Base-by-base conservation (phyloP, 768 basidiomycete genomes). In the Imleria badia region DNA sequence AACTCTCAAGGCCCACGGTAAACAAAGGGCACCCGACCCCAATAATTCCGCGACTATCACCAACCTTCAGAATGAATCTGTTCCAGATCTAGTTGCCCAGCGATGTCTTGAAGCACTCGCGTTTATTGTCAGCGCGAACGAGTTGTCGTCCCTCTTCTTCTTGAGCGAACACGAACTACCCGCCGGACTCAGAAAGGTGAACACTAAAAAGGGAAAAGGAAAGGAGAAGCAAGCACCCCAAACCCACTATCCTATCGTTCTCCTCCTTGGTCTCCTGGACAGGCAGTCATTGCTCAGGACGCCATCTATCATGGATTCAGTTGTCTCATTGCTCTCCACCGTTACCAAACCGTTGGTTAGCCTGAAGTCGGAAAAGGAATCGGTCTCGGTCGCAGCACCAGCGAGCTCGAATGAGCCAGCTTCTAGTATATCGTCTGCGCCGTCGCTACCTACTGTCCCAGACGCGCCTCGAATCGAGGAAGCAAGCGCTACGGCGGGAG, bases 91-190 rank as follows among this genome's bases (percentile, higher is more conserved):
- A 40, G 87, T 98, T 51, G 93, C 93, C 14, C 94, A 98, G 67
- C 87, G 96, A 29, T 96, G 93, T 62, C 80, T 99, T 15, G 97
- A 99, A 66, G 91, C 90, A 3, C 75, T 99, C 64, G 85, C 85
- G 0, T 91, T 83, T 67, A 92, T 98, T 60, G 94, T 97, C 68
- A 82, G 78, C 52, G 78, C 85, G 22, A 98, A 97, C 67, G 88
- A 93, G 55, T 70, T 82, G 17, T 90, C 91, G 1, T 89, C 94
- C 1, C 72, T 92, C 17, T 98, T 95, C 80, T 98, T 99, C 84
- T 78, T 99, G 55, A 91, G 87, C 1, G 97, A 99, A 71, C 94
- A 98, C 60, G 97, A 99, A 60, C 76, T 94, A 33, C 87, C 89
- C 7, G 79, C 78, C n/a, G 87, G 89, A 42, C 78, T 95, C 15